Base-by-base conservation (phyloP, 345 rosid genomes). In the Brassica rapa region DNA sequence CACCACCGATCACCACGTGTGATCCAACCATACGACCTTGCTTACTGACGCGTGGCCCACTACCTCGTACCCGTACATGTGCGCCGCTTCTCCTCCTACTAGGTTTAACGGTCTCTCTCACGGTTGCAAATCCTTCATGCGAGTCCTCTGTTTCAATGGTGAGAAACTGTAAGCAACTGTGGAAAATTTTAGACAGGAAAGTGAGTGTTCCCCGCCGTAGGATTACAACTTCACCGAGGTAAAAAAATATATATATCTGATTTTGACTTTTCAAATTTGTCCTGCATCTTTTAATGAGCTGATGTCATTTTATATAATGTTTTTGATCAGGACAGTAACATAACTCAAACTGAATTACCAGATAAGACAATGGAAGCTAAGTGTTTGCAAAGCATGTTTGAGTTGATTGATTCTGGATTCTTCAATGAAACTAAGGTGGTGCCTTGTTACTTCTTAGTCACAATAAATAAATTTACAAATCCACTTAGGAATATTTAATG, bases 361-460 rank as follows among this genome's bases (percentile, higher is more conserved):
- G 71, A 77, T 62, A 83, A 75, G 49, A 49, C 69, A 32, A 65
- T 41, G 43, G 85, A 86, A 49, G 89, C 83, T 74, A 84, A 82
- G 43, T 64, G 62, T 62, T 77, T 88, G 7, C 78, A 74, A 79
- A 14, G 67, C 12, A 82, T 79, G 33, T 86, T 92, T 71, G 66
- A 83, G 76, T 71, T 92, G 70, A 66, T 90, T 53, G 94, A 89
- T 80, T 85, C 90, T 9, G 78, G 74, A 43, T 88, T 90, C 92
- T 90, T 94, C 79, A 82, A 77, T 55, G 94, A 91, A 30, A 68
- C 79, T n/a, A 84, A 92, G 92, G 97, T 94, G 76, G 66, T 10
- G 6, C 10, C 53, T 43, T 43, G n/a, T 35, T 59, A 19, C 25
- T 72, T 6, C 46, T 66, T 62, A 29, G 6, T 76, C 53, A 35